Evolutionary conservation across 2,329 filamentous ascomycete genomes (phyloP), one percentile per base, ranked within the genome.

Genomic region (Amylocarpus encephaloides): DNA sequence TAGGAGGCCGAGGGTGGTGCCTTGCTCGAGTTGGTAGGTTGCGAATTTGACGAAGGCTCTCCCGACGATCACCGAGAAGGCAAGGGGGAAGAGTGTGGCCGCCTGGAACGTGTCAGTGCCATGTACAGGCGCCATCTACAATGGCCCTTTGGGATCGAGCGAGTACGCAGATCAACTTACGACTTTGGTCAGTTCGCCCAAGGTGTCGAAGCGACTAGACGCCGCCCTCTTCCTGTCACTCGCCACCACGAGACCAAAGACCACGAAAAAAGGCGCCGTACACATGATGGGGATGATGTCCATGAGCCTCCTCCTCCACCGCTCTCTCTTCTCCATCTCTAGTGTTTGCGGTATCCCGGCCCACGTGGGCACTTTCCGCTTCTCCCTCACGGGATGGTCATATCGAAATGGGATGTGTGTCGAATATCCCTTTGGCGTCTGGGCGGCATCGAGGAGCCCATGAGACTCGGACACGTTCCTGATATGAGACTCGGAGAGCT

Each of bases 1-100:
- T n/a, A 54, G 34, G 3, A 51, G n/a, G 6, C 52, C 52, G 11
- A 51, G 39, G 9, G 48, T 54, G n/a, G 48, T 49, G n/a, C 52
- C 52, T 34, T 35, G 32, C 12, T 54, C 48, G 10, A 54, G 36
- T 33, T 46, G 45, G 45, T 50, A 54, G 30, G 46, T 49, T 16
- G 49, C 46, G 16, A 51, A 11, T 46, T 46, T 51, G n/a, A 51
- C 41, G 6, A 44, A 33, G 9, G 44, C 48, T 33, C 52, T 41
- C 40, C 52, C 52, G 13, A 54, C 48, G 3, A 49, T 40, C 19
- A 51, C 22, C 4, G 52, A 51, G 33, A 54, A 54, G 7, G 44
- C 5, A n/a, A 54, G 30, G 11, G 52, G 52, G 16, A 54, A 50
- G 11, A 54, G 18, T 3, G 52, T 54, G 6, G 52, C 43, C 7